Conservation (phyloP, 2,329 filamentous ascomycete species). For the Grosmannia serpens region DNA sequence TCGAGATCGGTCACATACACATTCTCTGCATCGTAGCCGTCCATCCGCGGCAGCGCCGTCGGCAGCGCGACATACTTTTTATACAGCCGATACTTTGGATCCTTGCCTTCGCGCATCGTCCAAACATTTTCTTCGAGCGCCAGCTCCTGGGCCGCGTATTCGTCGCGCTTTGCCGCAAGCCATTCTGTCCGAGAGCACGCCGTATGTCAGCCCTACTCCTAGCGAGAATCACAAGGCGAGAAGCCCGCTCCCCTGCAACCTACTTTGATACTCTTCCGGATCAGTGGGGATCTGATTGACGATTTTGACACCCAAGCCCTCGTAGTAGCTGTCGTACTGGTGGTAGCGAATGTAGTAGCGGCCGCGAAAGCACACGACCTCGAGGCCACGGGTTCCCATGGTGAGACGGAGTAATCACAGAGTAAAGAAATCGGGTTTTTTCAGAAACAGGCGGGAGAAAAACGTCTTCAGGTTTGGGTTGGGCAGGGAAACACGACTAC, state of each 20-base stretch:
- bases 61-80: neutral
- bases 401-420: neutral
- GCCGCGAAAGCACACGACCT: neutral
- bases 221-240: too few species aligned
- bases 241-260: too few species aligned
- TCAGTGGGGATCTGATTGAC: neutral
- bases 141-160: neutral
- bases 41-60: neutral
- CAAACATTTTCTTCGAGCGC: neutral
- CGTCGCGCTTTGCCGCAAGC: neutral
- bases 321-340: neutral
- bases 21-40: neutral
- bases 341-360: conserved; percentile 3
- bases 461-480: too few species aligned
- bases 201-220: neutral
- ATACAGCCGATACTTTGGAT: neutral
- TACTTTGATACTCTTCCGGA: neutral
- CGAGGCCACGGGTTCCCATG: neutral
- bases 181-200: neutral
- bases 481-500: too few species aligned
- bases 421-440: neutral
- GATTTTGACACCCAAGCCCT: neutral
- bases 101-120: neutral
- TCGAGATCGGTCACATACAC: conserved; percentile 3
- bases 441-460: too few species aligned